Evolutionary conservation across 2,329 filamentous ascomycete species (phyloP).

Genomic region (Aschersonia sp.): DNA sequence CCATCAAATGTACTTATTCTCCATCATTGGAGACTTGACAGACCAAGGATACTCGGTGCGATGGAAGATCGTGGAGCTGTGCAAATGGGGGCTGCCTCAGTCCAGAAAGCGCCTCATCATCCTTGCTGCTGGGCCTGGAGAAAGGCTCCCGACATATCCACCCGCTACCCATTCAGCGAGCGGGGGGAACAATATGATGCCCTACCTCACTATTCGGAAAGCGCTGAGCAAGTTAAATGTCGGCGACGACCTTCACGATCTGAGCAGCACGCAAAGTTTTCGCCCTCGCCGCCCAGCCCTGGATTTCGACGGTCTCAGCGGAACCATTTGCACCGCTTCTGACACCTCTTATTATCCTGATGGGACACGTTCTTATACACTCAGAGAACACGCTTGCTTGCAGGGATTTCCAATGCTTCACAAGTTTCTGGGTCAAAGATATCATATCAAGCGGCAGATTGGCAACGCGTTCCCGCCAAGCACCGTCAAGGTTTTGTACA

Average conservation of each 20-base stretch:
- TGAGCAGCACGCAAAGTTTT: conserved; percentile 12
- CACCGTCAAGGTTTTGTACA: conserved; percentile 34
- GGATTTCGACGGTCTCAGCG: conserved; percentile 30
- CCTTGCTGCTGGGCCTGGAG: conserved; percentile 51
- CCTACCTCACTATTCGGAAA: conserved; percentile 28
- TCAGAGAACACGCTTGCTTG: conserved; percentile 52
- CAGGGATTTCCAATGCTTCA: conserved; percentile 55
- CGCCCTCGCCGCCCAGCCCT: conserved; percentile 21
- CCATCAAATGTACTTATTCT: conserved; percentile 40
- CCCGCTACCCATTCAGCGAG: conserved; percentile 38
- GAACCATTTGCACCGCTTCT: conserved; percentile 51
- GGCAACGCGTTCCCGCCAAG: conserved; percentile 65
- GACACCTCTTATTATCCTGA: conserved; percentile 50
- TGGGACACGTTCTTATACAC: conserved; percentile 47
- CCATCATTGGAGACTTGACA: conserved; percentile 50
- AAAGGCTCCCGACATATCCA: conserved; percentile 53
- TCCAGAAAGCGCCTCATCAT: conserved; percentile 37
- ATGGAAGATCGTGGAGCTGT: conserved; percentile 46
- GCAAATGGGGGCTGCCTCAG: conserved; percentile 36
- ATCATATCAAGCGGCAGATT: conserved; percentile 45
- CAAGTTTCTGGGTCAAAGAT: conserved; percentile 32
- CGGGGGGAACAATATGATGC: conserved; percentile 18
- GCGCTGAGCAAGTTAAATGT: conserved; percentile 21
- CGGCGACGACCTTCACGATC: conserved; percentile 25
- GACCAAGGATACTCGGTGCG: conserved; percentile 51